Evolutionary conservation across 148 eudicot species (phyloP).

Genomic region (Persicaria tinctoria): DNA sequence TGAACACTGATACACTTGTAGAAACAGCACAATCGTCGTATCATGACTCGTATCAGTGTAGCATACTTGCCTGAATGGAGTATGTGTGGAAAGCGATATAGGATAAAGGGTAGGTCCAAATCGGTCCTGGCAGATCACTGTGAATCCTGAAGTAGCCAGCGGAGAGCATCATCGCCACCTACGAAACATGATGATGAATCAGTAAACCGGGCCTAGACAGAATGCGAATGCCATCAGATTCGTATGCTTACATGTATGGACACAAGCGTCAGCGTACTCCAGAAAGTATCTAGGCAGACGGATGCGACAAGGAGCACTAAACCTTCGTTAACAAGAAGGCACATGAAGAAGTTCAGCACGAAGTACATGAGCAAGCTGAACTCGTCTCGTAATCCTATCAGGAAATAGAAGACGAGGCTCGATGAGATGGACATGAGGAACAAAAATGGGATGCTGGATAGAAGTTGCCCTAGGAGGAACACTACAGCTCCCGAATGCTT

Average conservation of each 20-base stretch:
- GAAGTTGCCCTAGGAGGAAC: conserved; percentile 75
- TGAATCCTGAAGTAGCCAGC: conserved; percentile 87
- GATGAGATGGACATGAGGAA: conserved; percentile 83
- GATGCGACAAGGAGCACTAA: conserved; percentile 58
- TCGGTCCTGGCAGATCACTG: conserved; percentile 59
- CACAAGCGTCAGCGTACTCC: conserved; percentile 67
- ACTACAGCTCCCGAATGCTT: conserved; percentile 71
- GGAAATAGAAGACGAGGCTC: conserved; percentile 76
- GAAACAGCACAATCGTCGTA: not conserved
- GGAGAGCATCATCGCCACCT: conserved; percentile 94
- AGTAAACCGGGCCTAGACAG: not conserved
- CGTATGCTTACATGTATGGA: conserved; percentile 57
- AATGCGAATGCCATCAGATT: not conserved
- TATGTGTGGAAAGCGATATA: conserved; percentile 81
- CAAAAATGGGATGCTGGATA: conserved; percentile 86
- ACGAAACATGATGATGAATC: conserved; percentile 1
- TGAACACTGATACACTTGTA: not conserved
- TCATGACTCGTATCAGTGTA: not conserved
- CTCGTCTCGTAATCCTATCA: conserved; percentile 69
- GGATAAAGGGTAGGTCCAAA: conserved; percentile 80
- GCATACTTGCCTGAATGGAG: conserved; percentile 69
- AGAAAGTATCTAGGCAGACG: conserved; percentile 54
- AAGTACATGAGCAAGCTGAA: conserved; percentile 90
- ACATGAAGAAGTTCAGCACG: conserved; percentile 68
- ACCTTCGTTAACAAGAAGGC: conserved; percentile 80